Evolutionary conservation across 2,329 filamentous ascomycete species (phyloP), one percentile per base, ranked within the genome.

Genomic region (Monosporascus sp.): DNA sequence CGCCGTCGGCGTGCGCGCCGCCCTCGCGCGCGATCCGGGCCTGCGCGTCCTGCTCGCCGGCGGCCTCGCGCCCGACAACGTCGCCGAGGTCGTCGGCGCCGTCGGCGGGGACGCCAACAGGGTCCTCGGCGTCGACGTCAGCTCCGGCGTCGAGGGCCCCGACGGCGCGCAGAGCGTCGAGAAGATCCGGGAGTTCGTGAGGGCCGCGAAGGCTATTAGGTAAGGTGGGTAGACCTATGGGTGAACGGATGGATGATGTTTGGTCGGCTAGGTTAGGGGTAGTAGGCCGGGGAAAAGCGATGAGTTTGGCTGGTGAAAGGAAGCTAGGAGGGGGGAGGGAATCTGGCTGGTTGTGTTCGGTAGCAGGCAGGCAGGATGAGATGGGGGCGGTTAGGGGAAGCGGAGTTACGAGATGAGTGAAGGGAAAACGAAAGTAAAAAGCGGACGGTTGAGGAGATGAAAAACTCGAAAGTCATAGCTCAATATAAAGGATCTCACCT

Each of bases 101-200:
- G 73, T 93, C 17, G 86, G 84, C 0, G 74, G 80, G 6, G 68
- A 82, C 9, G 77, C 76, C 25, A 76, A 76, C 9, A 82, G 85
- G 54, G 82, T 97, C 14, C 74, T 91, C 36, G 92, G 87, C 2
- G 88, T 99, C 3, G 94, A 99, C 74, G 90, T 96, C 20, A 96
- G 91, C 70, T 96, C 90, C 65, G 95, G 95, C 0, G 91, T 99
- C 2, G 94, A 97, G 72, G 85, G 89, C 64, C 77, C 84, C 37
- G 81, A 87, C 61, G 93, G 91, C 2, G 76, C 83, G 66, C 94
- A 99, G 71, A 88, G 86, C 69, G 63, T 93, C 53, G 81, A 83
- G 18, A 95, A 88, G 74, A 97, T 99, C 60, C 76, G 77, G 57
- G 82, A 80, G 4, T 99, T 99, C 70, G 77, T 97, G 41, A 80